Conservation (phyloP, 495 filamentous ascomycete species). For the Penicillium riverlandense region DNA sequence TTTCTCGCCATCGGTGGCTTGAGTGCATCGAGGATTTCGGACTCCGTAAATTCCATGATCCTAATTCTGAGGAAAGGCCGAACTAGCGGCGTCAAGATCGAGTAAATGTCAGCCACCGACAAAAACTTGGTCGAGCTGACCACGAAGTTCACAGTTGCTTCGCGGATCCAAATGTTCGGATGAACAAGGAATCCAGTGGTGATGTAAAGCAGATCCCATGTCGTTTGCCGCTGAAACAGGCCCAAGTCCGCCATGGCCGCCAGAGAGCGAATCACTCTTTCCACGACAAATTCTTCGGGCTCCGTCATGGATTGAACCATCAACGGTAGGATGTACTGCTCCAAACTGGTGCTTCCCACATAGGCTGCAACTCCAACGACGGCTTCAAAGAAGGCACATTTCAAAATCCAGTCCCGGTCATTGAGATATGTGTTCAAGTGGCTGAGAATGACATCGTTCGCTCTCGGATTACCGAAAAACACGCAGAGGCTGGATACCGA, state of each 20-base stretch:
- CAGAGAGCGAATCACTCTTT: constrained; percentile 80
- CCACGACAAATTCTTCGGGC: constrained; percentile 90
- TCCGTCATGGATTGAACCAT: constrained; percentile 98
- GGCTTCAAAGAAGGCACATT: constrained; percentile 93
- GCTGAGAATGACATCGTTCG: constrained; percentile 89
- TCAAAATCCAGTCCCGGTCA: constrained; percentile 91
- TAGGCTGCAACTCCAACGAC: constrained; percentile 91
- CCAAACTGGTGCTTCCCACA: constrained; percentile 76
- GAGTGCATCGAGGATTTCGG: constrained; percentile 69
- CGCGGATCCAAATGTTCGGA: constrained; percentile 90
- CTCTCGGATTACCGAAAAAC: constrained; percentile 83
- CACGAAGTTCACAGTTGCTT: constrained; percentile 78
- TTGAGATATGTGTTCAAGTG: constrained; percentile 98
- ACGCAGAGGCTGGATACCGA: constrained; percentile 90
- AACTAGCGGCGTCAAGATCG: constrained; percentile 72
- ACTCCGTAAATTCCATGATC: constrained; percentile 58
- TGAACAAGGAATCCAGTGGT: constrained; percentile 82
- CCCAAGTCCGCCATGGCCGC: constrained; percentile 86
- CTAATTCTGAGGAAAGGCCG: constrained; percentile 72
- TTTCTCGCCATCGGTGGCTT: constrained; percentile 74
- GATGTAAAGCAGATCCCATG: constrained; percentile 78
- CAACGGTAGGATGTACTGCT: constrained; percentile 92
- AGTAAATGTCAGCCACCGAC: constrained; percentile 74
- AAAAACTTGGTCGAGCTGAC: constrained; percentile 67
- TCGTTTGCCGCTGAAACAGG: constrained; percentile 74